These are phyloP conservation scores for Wickerhamiella allomyrinae DNA, from an alignment of 805 yeast species.

Conservation along the genomic window DNA sequence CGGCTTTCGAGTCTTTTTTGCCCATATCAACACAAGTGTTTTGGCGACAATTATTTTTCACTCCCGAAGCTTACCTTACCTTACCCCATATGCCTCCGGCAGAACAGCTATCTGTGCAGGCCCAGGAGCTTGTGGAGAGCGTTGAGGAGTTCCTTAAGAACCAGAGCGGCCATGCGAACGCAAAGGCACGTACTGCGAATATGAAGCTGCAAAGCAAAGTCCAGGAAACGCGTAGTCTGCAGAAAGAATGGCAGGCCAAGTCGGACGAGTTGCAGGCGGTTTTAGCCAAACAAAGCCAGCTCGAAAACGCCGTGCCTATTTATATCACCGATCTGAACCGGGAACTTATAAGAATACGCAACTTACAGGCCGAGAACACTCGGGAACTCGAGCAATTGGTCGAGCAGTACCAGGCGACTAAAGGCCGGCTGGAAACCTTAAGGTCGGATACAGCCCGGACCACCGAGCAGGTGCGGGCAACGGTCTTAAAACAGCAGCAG, in stretches of 20 bases:
- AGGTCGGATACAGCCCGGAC: too few species aligned
- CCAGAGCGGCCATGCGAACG: neutral
- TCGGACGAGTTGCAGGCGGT: neutral
- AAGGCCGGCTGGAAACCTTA: neutral
- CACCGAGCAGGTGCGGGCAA: neutral
- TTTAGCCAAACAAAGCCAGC: neutral
- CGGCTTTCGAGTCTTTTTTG: constrained; percentile 65
- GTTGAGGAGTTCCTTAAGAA: neutral
- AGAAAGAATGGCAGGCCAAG: neutral
- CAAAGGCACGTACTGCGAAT: neutral
- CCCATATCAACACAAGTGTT: constrained; percentile 72
- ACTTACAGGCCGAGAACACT: neutral
- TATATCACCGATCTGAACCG: neutral
- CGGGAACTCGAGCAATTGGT: neutral
- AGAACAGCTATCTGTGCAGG: neutral
- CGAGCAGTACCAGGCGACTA: neutral
- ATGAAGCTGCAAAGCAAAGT: neutral
- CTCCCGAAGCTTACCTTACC: too few species aligned
- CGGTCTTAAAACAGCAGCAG: neutral
- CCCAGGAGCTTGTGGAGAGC: neutral
- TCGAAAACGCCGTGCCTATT: neutral
- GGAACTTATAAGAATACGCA: neutral
- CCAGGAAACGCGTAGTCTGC: neutral
- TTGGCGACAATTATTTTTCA: neutral
- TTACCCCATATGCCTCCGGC: neutral